Conservation (phyloP, 805 yeast genomes). For the Tetrapisispora fleetii region DNA sequence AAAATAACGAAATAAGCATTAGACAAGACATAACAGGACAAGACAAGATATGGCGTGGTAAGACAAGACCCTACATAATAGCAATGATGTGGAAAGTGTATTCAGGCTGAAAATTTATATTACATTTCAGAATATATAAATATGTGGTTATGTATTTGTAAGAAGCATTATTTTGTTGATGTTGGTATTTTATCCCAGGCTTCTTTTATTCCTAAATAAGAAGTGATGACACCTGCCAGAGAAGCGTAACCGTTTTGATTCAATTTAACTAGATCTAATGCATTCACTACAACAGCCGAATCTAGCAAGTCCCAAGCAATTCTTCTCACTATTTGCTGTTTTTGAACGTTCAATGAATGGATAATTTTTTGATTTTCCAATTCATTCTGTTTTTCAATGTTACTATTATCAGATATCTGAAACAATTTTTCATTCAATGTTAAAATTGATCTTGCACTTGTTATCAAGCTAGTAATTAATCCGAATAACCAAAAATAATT, state of each 20-base stretch:
- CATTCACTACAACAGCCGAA: conserved; percentile 59
- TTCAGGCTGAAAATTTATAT: background rate
- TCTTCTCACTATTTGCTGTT: conserved; percentile 46
- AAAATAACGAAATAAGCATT: too few relatives aligned
- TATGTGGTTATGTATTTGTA: too few relatives aligned
- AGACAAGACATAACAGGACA: too few relatives aligned
- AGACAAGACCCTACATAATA: too few relatives aligned
- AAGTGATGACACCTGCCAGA: conserved; percentile 73
- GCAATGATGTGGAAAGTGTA: too few relatives aligned
- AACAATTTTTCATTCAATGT: conserved; percentile 30
- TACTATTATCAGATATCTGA: background rate
- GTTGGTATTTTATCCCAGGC: conserved; percentile 44
- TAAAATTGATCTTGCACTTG: conserved; percentile 47
- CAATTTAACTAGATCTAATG: conserved; percentile 46
- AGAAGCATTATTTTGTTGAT: background rate
- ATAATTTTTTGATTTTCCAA: conserved; percentile 11
- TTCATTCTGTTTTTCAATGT: background rate
- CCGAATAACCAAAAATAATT: conserved; percentile 73
- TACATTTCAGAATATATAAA: background rate
- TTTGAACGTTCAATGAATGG: conserved; percentile 31
- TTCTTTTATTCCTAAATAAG: conserved; percentile 66
- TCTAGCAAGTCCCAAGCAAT: conserved; percentile 72
- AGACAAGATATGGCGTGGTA: too few relatives aligned
- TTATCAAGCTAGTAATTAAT: conserved; percentile 49
- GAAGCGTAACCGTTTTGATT: conserved; percentile 76